phyloP scores from a whole-genome alignment of 164 flowering plant genomes.

The Vitis rupestris region DNA sequence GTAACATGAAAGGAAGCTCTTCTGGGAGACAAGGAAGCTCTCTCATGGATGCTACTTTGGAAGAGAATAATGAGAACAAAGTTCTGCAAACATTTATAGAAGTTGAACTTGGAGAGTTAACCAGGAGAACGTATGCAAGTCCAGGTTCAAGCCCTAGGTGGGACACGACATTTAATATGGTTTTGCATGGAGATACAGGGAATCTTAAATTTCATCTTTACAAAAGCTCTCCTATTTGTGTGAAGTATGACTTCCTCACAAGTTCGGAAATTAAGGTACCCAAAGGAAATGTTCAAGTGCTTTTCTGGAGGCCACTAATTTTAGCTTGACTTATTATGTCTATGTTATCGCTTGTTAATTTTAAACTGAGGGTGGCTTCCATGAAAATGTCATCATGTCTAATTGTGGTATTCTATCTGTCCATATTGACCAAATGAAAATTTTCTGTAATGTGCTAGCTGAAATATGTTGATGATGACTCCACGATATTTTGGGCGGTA shows the following conservation, averaged over 20 bases:
- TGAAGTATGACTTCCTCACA: slow-evolving; percentile 70
- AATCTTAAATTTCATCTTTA: slow-evolving; percentile 66
- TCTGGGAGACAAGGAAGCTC: slow-evolving; percentile 36
- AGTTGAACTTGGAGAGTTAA: slow-evolving; percentile 80
- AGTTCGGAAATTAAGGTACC: slow-evolving; percentile 90
- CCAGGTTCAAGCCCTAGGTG: slow-evolving; percentile 67
- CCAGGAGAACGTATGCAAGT: slow-evolving; percentile 62
- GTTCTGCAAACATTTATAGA: slow-evolving; percentile 71
- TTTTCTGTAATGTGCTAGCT: slow-evolving; percentile 9
- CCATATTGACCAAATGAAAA: slow-evolving; percentile 50
- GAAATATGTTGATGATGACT: slow-evolving; percentile 75
- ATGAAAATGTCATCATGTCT: no score
- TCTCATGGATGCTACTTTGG: slow-evolving; percentile 20
- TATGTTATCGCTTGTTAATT: background rate
- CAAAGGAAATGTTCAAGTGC: background rate
- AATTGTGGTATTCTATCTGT: background rate
- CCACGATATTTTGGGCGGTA: slow-evolving; percentile 87
- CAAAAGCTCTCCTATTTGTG: slow-evolving; percentile 53
- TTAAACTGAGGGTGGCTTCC: no score
- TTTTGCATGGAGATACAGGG: slow-evolving; percentile 71
- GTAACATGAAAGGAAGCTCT: slow-evolving; percentile 38
- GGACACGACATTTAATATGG: slow-evolving; percentile 84
- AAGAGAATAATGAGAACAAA: slow-evolving; percentile 34
- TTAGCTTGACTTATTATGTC: background rate
- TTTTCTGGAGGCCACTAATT: background rate